Evolutionary conservation across 495 filamentous ascomycete species (phyloP).

Genomic region (Penicillium nucicola): DNA sequence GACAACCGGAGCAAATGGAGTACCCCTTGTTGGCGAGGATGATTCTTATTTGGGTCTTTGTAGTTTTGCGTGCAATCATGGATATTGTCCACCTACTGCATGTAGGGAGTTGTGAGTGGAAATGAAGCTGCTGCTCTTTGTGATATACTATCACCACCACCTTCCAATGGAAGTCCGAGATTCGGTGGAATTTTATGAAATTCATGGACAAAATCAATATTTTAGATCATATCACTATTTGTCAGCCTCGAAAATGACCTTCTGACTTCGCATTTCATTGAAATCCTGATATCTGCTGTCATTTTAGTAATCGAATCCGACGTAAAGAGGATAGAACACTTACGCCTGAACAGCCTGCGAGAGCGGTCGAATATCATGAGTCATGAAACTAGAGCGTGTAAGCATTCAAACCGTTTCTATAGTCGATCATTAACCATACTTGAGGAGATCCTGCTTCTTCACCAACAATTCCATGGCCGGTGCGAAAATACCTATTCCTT

Average conservation of each 20-base stretch:
- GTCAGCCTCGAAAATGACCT: constrained; percentile 35
- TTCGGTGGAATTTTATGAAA: no score
- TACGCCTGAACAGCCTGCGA: constrained; percentile 34
- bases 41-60: constrained; percentile 40
- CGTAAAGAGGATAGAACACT: constrained; percentile 2
- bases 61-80: constrained; percentile 38
- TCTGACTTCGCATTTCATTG: constrained; percentile 34
- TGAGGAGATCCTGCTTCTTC: constrained; percentile 38
- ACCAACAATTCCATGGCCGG: constrained; percentile 68
- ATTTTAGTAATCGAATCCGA: neutral
- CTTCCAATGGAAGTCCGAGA: no score
- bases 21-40: constrained; percentile 27
- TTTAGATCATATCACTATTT: constrained; percentile 10
- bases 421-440: constrained; percentile 14
- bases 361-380: constrained; percentile 33
- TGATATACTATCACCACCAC: no score
- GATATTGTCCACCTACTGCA: constrained; percentile 39
- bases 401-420: neutral
- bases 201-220: no score
- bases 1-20: constrained; percentile 21
- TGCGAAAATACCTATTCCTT: constrained; percentile 29
- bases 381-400: constrained; percentile 30
- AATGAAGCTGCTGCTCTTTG: no score
- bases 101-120: constrained; percentile 17
- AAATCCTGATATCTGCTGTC: constrained; percentile 31